Percentiles rank a stretch among this genome's conserved stretches.
phyloP scores from a whole-genome alignment of 805 yeast genomes.

The Nakazawaea ishiwadae region DNA sequence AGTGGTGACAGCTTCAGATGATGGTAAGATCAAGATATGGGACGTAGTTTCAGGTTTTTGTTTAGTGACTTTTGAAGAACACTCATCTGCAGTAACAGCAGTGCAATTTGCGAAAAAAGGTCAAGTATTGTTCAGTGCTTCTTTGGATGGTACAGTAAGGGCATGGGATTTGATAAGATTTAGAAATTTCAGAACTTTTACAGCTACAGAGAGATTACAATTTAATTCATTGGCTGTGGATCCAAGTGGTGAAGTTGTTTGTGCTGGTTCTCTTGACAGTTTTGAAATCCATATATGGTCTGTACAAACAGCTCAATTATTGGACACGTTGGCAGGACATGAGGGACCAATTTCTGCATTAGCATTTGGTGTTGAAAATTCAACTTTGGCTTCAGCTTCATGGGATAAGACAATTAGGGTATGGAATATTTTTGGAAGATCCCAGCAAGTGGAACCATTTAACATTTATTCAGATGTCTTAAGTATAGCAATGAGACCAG shows the following conservation, averaged over 20 bases:
- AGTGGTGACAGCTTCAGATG: conserved; percentile 91
- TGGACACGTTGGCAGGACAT: conserved; percentile 88
- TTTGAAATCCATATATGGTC: conserved; percentile 96
- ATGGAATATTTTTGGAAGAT: conserved; percentile 88
- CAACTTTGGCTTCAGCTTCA: conserved; percentile 80
- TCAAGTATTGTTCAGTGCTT: conserved; percentile 85
- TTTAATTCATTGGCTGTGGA: conserved; percentile 90
- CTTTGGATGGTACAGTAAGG: conserved; percentile 93
- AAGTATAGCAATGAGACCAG: conserved; percentile 81
- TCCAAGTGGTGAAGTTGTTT: conserved; percentile 94
- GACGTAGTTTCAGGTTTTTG: conserved; percentile 91
- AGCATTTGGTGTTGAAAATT: conserved; percentile 76
- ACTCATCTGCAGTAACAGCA: conserved; percentile 82
- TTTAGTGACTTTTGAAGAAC: conserved; percentile 87
- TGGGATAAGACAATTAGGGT: conserved; percentile 95
- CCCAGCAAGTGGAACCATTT: conserved; percentile 87
- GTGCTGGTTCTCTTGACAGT: conserved; percentile 88
- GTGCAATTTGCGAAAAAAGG: conserved; percentile 86
- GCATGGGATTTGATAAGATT: conserved; percentile 96
- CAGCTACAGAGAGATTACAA: conserved; percentile 85
- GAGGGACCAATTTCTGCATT: conserved; percentile 92
- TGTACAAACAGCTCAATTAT: conserved; percentile 88
- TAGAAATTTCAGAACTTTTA: conserved; percentile 91
- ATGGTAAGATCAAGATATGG: conserved; percentile 96
- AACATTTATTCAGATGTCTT: conserved; percentile 81